phyloP scores from a whole-genome alignment of 2,329 filamentous ascomycete genomes.

The Coleophoma eucalyptorum region DNA sequence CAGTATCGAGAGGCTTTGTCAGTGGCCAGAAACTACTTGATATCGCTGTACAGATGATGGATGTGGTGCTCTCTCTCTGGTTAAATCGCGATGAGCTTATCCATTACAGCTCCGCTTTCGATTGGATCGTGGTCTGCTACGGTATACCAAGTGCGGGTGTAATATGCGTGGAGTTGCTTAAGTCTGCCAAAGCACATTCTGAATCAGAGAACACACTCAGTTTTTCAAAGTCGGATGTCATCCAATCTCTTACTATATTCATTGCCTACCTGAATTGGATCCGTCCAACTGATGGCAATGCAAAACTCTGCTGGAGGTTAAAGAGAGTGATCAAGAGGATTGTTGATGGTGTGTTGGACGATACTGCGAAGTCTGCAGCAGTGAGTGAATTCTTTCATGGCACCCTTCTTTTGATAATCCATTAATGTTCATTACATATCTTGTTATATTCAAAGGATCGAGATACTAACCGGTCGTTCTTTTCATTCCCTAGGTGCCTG shows the following conservation, averaged over 20 bases:
- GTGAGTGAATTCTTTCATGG: too few relatives aligned
- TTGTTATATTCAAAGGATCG: too few relatives aligned
- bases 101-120: neutral
- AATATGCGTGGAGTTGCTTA: neutral
- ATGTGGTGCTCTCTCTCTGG: neutral
- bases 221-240: conserved; percentile 4
- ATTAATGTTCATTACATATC: too few relatives aligned
- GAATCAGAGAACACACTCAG: neutral
- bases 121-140: neutral
- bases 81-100: neutral
- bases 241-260: conserved; percentile 8
- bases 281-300: conserved; percentile 7
- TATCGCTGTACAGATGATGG: neutral
- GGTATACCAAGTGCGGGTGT: neutral
- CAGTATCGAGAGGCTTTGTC: neutral
- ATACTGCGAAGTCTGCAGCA: too few relatives aligned
- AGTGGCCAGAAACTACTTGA: neutral
- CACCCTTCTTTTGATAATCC: too few relatives aligned
- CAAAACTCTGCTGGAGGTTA: neutral
- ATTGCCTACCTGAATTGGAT: conserved; percentile 8
- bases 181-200: neutral
- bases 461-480: too few relatives aligned
- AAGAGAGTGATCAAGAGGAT: conserved; percentile 11
- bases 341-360: conserved; percentile 10
- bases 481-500: too few relatives aligned